Evolutionary conservation across 805 yeast species (phyloP), one percentile per base, ranked within the genome.

Genomic region (Cyberlindnera lachancei): DNA sequence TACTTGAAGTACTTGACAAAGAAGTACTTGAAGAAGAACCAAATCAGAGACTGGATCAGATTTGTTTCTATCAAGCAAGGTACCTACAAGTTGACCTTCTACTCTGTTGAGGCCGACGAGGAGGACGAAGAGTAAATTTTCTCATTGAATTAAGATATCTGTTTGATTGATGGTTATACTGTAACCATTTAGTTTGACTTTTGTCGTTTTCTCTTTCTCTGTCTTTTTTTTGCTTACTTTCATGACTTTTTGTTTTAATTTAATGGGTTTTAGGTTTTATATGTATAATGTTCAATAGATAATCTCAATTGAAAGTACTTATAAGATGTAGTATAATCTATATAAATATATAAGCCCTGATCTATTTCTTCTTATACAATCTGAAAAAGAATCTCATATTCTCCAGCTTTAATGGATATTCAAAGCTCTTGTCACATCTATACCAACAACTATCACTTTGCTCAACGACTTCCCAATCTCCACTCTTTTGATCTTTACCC

Each of bases 11-110:
- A 92, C 94, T 76, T 92, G 66, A 85, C 97, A 63, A 94, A 92
- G 87, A 90, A 94, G 79, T 92, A 85, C 92, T 85, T 92, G 73
- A 94, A 90, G 95, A 92, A 92, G 85, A 86, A 88, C 90, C 94
- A 85, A 74, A 84, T 90, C 76, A 87, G 96, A 79, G 97, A 92
- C 78, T 90, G 97, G 97, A 88, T 90, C 72, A 92, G 97, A 79
- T 88, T 90, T 62, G 95, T 90, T 53, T 84, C 97, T 51, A 79
- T 82, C 63, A 82, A 87, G 75, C 83, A 84, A 71, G 85, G 88
- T 81, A 79, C 77, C 68, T 92, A 92, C 85, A 83, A 83, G 70
- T 79, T 90, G 75, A 88, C 92, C 70, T 90, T 90, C 96, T 92
- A 85, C 96, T 86, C 94, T 69, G 92, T 90, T 67, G 87, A 90